These are phyloP conservation scores for Sinapis alba DNA, from an alignment of 441 rosid species.

Conservation along the genomic window DNA sequence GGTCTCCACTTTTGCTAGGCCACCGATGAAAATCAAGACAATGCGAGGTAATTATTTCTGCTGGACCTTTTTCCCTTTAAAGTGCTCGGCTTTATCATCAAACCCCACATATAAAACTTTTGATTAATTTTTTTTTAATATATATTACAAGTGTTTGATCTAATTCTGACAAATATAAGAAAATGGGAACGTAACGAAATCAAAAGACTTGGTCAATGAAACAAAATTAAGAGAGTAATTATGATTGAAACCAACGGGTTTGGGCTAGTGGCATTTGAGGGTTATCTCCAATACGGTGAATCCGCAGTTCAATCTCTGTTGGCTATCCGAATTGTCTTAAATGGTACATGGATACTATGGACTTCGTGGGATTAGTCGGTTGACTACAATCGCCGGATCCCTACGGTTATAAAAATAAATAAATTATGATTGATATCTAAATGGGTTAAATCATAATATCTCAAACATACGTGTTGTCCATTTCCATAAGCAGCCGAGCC, in stretches of 20 bases:
- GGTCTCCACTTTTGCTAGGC: conserved; percentile 17
- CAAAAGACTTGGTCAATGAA: background rate
- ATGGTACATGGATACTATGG: too few species aligned
- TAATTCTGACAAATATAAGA: background rate
- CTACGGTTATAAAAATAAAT: too few species aligned
- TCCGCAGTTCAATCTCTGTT: too few species aligned
- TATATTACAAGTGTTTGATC: background rate
- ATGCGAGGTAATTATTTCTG: conserved; percentile 22
- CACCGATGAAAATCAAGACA: conserved; percentile 27
- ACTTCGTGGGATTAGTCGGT: too few species aligned
- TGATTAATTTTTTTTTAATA: background rate
- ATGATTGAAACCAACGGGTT: too few species aligned
- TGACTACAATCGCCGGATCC: too few species aligned
- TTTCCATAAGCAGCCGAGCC: conserved; percentile 19
- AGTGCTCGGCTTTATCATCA: conserved; percentile 12
- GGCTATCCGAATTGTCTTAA: too few species aligned
- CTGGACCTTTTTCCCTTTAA: conserved; percentile 16
- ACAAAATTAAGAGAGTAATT: background rate
- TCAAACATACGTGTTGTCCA: conserved; percentile 36
- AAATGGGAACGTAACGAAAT: background rate
- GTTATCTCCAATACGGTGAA: too few species aligned
- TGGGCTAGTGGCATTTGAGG: too few species aligned
- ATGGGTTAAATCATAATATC: background rate
- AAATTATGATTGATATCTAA: too few species aligned
- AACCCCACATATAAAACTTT: background rate